Conservation (phyloP, 257 asterid species). For the Capsicum chinense region DNA sequence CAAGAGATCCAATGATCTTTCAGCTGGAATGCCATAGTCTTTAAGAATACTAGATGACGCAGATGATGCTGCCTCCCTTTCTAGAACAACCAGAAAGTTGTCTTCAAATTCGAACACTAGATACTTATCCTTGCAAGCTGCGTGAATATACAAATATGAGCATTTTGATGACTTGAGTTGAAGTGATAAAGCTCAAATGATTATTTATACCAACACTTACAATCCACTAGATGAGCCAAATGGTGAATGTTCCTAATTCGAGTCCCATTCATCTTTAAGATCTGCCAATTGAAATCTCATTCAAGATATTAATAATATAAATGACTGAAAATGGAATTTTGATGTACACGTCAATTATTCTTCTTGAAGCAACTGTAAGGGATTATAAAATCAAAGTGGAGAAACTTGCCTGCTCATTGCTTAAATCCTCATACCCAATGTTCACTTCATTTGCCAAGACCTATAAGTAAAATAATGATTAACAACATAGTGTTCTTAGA, state of each 20-base stretch:
- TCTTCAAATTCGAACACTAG: constrained; percentile 85
- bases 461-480: constrained; percentile 42
- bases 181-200: background rate
- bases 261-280: constrained; percentile 80
- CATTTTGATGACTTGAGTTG: background rate
- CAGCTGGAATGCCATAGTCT: constrained; percentile 87
- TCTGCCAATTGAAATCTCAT: constrained; percentile 49
- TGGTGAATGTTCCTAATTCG: constrained; percentile 86
- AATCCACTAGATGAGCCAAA: constrained; percentile 85
- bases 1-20: constrained; percentile 73
- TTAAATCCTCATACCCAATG: constrained; percentile 93
- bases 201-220: constrained; percentile 53
- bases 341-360: background rate
- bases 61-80: constrained; percentile 72
- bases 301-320: constrained; percentile 3
- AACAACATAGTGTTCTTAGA: background rate
- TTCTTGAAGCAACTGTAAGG: background rate
- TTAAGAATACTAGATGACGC: constrained; percentile 75
- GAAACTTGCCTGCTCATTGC: constrained; percentile 85
- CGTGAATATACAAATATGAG: background rate
- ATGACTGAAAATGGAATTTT: background rate
- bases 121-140: constrained; percentile 75
- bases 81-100: constrained; percentile 78
- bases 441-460: constrained; percentile 93
- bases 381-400: background rate